Base-by-base conservation (phyloP, 129 eudicot genomes). In the Tagetes patula region DNA sequence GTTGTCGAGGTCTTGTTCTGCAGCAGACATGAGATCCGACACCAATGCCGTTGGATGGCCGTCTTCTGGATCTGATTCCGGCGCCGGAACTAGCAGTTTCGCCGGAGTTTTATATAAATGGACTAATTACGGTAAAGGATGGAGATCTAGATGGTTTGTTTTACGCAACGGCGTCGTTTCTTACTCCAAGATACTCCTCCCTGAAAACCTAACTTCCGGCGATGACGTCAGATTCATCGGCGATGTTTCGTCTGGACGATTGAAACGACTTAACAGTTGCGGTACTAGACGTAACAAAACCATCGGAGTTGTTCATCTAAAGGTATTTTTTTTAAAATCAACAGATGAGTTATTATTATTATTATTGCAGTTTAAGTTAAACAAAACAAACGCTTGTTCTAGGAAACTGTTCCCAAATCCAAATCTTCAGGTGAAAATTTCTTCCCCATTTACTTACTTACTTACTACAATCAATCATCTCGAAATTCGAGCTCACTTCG, bases 61-160 rank as follows among this genome's bases (percentile, higher is more conserved):
- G 67, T 71, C 77, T 42, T 66, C 80, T 52, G 91, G 97, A 87
- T 84, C 91, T 48, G 97, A 84, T 62, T 75, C 53, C 74, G 75
- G 79, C 54, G 30, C 79, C 68, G 73, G 75, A 66, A 52, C 59
- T 65, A 84, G 64, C 39, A 73, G 91, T 54, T 87, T 87, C 36
- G 98, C 98, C 2, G 98, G 98, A 34, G 77, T 87, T 0, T 77
- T 92, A 0, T 83, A 87, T 70, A 92, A 92, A 54, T 92, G 98
- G 98, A 92, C 96, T 1, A 92, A 92, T 74, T 92, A 89, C 81
- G 91, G 91, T 38, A 92, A 92, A 34, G 96, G 98, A 0, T 92
- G 98, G 98, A 90, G 96, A 92, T 89, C 96, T 72, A 74, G 98
- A 53, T 92, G 98, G 96, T 92, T 92, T 60, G 67, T 87, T 33